Conservation (phyloP, 2,329 filamentous ascomycete genomes). For the Magnaporthiopsis incrustans region DNA sequence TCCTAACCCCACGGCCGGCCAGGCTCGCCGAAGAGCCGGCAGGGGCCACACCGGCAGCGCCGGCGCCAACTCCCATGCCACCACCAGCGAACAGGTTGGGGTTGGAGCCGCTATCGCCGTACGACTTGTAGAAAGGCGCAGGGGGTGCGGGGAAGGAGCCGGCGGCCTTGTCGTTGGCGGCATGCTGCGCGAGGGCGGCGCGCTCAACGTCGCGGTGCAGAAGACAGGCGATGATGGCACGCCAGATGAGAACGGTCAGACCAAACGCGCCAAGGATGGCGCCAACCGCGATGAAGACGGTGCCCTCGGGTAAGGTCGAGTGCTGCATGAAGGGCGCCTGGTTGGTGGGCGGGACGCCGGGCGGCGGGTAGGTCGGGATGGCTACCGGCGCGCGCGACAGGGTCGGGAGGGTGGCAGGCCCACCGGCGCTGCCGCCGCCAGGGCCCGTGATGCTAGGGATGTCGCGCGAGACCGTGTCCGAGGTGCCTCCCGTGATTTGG, state of each 20-base stretch:
- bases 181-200: constrained; percentile 68
- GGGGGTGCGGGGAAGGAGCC: constrained; percentile 47
- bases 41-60: constrained; percentile 19
- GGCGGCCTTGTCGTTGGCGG: constrained; percentile 60
- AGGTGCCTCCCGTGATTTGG: not conserved
- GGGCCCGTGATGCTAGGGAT: constrained; percentile 16
- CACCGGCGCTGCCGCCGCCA: constrained; percentile 7
- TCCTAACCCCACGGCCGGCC: constrained; percentile 41
- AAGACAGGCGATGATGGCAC: constrained; percentile 78
- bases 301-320: constrained; percentile 79
- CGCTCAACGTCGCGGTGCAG: constrained; percentile 86
- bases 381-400: constrained; percentile 28
- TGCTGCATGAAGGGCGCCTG: constrained; percentile 89
- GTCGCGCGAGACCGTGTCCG: constrained; percentile 3
- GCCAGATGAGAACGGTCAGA: constrained; percentile 78
- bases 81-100: constrained; percentile 40
- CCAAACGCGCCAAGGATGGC: constrained; percentile 79
- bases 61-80: not conserved
- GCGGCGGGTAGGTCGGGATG: constrained; percentile 55
- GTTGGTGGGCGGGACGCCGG: constrained; percentile 72
- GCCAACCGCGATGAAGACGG: constrained; percentile 92
- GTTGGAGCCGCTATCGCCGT: constrained; percentile 50
- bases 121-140: constrained; percentile 53
- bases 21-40: not conserved
- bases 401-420: constrained; percentile 27